Conservation (phyloP, 306 rosid genomes). For the Cicer pinnatifidum region DNA sequence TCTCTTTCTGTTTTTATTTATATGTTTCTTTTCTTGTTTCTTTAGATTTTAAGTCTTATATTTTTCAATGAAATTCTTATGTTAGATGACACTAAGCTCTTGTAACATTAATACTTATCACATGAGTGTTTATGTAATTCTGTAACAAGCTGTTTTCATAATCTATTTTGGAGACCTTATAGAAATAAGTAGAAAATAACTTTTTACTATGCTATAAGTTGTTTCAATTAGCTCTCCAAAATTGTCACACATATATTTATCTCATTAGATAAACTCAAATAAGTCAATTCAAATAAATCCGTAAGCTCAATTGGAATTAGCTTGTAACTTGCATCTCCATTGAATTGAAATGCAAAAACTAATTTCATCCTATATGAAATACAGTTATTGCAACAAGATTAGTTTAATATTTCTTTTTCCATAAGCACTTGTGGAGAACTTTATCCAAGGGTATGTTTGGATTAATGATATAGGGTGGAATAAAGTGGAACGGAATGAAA, state of each 20-base stretch:
- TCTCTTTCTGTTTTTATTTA: conserved; percentile 18
- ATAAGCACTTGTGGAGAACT: not conserved
- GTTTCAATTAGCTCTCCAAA: not conserved
- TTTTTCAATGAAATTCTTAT: not conserved
- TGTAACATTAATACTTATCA: too few relatives aligned
- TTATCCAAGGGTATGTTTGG: not conserved
- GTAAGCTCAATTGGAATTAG: not conserved
- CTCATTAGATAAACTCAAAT: too few relatives aligned
- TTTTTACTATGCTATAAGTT: not conserved
- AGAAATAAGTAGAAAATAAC: not conserved
- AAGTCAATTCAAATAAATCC: too few relatives aligned
- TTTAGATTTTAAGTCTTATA: conserved; percentile 11
- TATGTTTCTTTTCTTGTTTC: conserved; percentile 36
- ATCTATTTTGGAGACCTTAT: not conserved
- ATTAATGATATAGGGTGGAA: not conserved
- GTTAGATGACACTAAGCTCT: not conserved
- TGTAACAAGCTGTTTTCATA: too few relatives aligned
- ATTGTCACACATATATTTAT: too few relatives aligned
- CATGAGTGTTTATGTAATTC: too few relatives aligned
- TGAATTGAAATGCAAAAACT: not conserved
- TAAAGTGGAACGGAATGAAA: not conserved
- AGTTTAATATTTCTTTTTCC: not conserved
- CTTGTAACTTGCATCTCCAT: not conserved
- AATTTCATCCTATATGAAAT: not conserved
- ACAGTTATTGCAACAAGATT: not conserved